These are phyloP conservation scores for Picea sitchensis DNA, from an alignment of 75 land plant species.

Conservation along the genomic window DNA sequence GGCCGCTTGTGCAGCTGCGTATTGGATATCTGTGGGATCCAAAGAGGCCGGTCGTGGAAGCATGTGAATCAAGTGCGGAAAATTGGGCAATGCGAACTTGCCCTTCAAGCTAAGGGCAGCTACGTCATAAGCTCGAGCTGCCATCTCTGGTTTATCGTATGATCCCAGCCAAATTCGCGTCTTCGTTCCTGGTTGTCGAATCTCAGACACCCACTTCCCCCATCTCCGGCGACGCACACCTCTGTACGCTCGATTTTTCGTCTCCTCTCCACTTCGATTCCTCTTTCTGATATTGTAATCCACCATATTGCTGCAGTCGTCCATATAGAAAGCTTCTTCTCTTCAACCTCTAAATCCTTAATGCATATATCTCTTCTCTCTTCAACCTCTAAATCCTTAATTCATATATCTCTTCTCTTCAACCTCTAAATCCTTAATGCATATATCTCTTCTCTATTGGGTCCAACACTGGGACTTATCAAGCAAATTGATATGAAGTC, in stretches of 20 bases:
- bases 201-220: slow-evolving; percentile 50
- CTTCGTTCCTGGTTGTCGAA: slow-evolving; percentile 38
- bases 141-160: slow-evolving; percentile 34
- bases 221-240: slow-evolving; percentile 36
- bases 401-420: too few relatives aligned
- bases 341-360: too few relatives aligned
- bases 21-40: slow-evolving; percentile 23
- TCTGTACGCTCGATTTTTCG: slow-evolving; percentile 5
- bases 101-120: slow-evolving; percentile 32
- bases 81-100: slow-evolving; percentile 24
- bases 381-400: too few relatives aligned
- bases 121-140: slow-evolving; percentile 41
- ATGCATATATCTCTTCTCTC: too few relatives aligned
- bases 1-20: slow-evolving; percentile 26
- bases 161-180: slow-evolving; percentile 43
- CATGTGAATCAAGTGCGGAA: slow-evolving; percentile 19
- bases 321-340: too few relatives aligned
- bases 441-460: too few relatives aligned
- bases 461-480: too few relatives aligned
- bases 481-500: too few relatives aligned
- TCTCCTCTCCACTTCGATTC: too few relatives aligned
- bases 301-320: too few relatives aligned
- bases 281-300: too few relatives aligned
- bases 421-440: too few relatives aligned
- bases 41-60: slow-evolving; percentile 13